Conservation (phyloP, 1,284 basidiomycete genomes). For the Somion occarium region DNA sequence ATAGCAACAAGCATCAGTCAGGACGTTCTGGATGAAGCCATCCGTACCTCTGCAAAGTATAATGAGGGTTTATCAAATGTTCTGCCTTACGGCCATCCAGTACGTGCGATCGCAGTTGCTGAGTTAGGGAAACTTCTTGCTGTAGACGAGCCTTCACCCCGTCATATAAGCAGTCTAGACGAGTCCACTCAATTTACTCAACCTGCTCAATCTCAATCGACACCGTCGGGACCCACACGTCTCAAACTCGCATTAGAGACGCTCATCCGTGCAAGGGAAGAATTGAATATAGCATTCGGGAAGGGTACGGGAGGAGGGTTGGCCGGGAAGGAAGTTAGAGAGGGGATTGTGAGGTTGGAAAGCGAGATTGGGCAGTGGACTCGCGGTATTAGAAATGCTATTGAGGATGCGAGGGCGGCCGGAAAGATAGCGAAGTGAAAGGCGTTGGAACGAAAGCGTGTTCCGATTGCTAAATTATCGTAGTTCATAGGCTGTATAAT, state of each 20-base stretch:
- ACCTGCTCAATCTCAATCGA: constrained; percentile 21
- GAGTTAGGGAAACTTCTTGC: constrained; percentile 80
- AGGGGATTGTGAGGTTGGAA: constrained; percentile 53
- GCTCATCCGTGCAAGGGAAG: constrained; percentile 53
- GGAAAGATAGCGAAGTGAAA: not conserved
- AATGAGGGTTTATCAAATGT: constrained; percentile 52
- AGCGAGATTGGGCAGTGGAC: constrained; percentile 67
- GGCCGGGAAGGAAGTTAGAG: constrained; percentile 53
- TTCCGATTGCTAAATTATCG: too few relatives aligned
- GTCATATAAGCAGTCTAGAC: constrained; percentile 1
- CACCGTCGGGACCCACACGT: constrained; percentile 59
- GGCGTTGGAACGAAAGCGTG: too few relatives aligned
- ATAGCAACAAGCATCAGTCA: constrained; percentile 38
- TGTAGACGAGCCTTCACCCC: constrained; percentile 60
- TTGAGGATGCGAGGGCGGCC: constrained; percentile 31
- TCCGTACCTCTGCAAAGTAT: constrained; percentile 53
- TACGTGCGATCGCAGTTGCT: constrained; percentile 69
- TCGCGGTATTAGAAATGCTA: constrained; percentile 43
- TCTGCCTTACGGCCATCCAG: constrained; percentile 71
- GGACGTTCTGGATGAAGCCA: constrained; percentile 56
- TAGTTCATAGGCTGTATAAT: too few relatives aligned
- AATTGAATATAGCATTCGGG: constrained; percentile 63
- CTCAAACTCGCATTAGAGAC: constrained; percentile 61
- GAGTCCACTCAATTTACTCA: not conserved
- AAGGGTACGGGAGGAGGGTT: constrained; percentile 53